A percentile compares a stretch with the other conserved stretches of the same genome.
These are phyloP conservation scores for Solanum aculeatissimum DNA, from an alignment of 305 asterid species.

Conservation along the genomic window DNA sequence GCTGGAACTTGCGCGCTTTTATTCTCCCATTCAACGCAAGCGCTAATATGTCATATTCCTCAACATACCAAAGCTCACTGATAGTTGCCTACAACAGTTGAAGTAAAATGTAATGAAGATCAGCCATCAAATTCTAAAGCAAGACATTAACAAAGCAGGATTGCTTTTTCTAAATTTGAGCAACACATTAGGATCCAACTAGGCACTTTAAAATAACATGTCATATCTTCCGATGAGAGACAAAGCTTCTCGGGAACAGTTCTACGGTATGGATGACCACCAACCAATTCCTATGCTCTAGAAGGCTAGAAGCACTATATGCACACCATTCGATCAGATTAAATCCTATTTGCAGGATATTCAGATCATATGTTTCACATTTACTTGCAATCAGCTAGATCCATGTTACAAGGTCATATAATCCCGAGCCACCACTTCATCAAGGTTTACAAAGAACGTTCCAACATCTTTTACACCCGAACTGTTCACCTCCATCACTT, in stretches of 20 bases:
- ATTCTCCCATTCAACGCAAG: constrained; percentile 73
- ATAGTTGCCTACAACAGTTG: constrained; percentile 47
- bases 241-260: not conserved
- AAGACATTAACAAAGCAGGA: not conserved
- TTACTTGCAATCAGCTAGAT: not conserved
- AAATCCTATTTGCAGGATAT: not conserved
- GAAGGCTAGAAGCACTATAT: not conserved
- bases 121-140: not conserved
- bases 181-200: not conserved
- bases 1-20: constrained; percentile 43
- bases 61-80: constrained; percentile 90
- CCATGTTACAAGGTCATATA: not conserved
- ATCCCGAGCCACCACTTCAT: not conserved
- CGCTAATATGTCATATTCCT: constrained; percentile 76
- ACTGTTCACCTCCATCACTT: not conserved
- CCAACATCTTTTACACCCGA: not conserved
- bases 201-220: not conserved
- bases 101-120: not conserved
- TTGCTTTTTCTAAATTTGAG: not conserved
- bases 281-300: not conserved
- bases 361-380: not conserved
- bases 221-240: not conserved
- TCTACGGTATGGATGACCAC: not conserved
- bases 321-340: not conserved
- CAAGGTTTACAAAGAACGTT: not conserved